Evolutionary conservation across 2,329 filamentous ascomycete species (phyloP).

Genomic region (Xylaria sp.): DNA sequence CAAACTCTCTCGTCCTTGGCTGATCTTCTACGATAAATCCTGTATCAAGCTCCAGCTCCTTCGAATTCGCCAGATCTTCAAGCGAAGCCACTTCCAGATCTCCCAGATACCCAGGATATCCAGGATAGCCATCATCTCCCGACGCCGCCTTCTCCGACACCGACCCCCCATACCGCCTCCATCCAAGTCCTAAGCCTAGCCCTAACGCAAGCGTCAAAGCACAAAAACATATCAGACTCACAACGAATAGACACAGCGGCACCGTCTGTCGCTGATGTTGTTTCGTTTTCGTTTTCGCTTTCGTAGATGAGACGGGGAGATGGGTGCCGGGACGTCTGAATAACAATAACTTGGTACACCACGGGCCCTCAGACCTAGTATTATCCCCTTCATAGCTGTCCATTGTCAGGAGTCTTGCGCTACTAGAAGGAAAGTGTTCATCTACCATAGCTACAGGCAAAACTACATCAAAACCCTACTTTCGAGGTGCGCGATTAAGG

Average conservation of each 20-base stretch:
- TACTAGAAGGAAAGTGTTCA: constrained; percentile 34
- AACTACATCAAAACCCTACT: not conserved
- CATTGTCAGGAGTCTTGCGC: constrained; percentile 32
- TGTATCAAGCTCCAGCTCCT: constrained; percentile 39
- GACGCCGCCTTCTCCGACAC: constrained; percentile 1
- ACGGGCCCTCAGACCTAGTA: constrained; percentile 11
- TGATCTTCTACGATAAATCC: constrained; percentile 30
- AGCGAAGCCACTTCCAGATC: constrained; percentile 32
- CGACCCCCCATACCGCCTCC: constrained; percentile 18
- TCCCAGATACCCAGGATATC: constrained; percentile 33
- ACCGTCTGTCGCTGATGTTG: constrained; percentile 24
- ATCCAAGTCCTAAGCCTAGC: constrained; percentile 34
- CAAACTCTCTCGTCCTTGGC: constrained; percentile 38
- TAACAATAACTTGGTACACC: constrained; percentile 25
- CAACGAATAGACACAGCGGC: constrained; percentile 32
- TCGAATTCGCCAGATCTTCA: constrained; percentile 37
- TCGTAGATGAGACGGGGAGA: too few species aligned
- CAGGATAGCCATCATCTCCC: constrained; percentile 32
- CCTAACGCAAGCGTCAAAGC: constrained; percentile 32
- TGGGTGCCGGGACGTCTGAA: constrained; percentile 27
- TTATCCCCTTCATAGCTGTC: constrained; percentile 25
- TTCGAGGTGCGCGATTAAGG: not conserved
- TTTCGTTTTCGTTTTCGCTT: constrained; percentile 11
- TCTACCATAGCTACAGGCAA: constrained; percentile 27
- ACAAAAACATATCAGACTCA: constrained; percentile 29